Evolutionary conservation across 2,329 filamentous ascomycete species (phyloP).

Genomic region (Hypoxylon sp.): DNA sequence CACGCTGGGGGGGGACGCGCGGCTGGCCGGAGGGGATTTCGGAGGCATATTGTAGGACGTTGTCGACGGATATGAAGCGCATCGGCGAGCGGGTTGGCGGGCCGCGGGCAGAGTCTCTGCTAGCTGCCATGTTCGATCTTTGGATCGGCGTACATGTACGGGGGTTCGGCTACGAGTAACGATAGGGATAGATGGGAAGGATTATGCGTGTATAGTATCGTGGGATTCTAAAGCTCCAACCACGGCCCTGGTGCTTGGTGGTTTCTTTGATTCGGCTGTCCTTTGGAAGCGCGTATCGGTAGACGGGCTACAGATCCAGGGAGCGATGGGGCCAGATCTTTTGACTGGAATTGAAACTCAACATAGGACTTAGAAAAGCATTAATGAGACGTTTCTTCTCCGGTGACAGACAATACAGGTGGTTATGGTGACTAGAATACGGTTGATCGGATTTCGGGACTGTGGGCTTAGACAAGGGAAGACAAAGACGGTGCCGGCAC

Average conservation of each 20-base stretch:
- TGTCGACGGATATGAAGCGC: slow-evolving; percentile 90
- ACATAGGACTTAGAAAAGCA: background rate
- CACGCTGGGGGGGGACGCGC: slow-evolving; percentile 72
- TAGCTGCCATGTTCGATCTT: slow-evolving; percentile 30
- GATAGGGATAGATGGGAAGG: background rate
- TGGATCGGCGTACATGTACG: slow-evolving; percentile 3
- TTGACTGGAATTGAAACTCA: background rate
- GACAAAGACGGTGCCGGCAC: background rate
- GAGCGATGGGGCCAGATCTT: background rate
- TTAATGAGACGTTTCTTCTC: background rate
- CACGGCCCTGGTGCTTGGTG: background rate
- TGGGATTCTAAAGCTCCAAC: background rate
- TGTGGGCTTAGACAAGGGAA: background rate
- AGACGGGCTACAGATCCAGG: background rate
- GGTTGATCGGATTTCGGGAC: background rate
- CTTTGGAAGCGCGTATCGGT: background rate
- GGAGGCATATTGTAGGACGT: slow-evolving; percentile 91
- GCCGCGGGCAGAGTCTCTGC: slow-evolving; percentile 24
- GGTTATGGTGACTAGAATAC: background rate
- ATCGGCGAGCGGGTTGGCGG: slow-evolving; percentile 58
- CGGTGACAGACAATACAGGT: background rate
- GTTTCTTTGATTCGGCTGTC: background rate
- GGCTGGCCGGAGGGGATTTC: slow-evolving; percentile 96
- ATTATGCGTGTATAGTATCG: background rate
- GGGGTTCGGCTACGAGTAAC: background rate